These are phyloP conservation scores for Sarocladium oryzae DNA, from an alignment of 2,329 filamentous ascomycete species.

Conservation along the genomic window DNA sequence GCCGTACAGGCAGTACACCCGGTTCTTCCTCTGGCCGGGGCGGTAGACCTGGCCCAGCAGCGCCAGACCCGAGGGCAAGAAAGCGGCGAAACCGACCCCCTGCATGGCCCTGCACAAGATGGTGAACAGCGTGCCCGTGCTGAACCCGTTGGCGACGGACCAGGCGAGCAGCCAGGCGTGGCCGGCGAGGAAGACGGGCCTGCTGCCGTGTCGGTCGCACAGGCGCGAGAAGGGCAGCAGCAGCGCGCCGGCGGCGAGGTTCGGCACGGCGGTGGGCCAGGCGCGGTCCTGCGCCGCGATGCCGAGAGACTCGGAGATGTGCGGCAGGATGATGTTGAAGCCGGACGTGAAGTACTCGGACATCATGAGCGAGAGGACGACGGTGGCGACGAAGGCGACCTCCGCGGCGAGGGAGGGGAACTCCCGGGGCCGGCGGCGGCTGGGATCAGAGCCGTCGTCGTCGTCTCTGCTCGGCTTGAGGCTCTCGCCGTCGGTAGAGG, in stretches of 20 bases:
- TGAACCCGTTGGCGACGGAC: constrained; percentile 64
- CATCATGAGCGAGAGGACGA: constrained; percentile 57
- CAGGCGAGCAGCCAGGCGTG: constrained; percentile 60
- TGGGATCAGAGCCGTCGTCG: constrained; percentile 34
- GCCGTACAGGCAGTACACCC: constrained; percentile 56
- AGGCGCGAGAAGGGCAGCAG: constrained; percentile 58
- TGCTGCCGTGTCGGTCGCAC: constrained; percentile 57
- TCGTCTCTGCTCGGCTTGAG: constrained; percentile 22
- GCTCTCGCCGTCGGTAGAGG: neutral
- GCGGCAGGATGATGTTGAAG: constrained; percentile 64
- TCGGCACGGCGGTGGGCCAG: constrained; percentile 59
- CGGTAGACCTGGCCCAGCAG: constrained; percentile 62
- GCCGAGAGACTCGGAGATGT: constrained; percentile 50
- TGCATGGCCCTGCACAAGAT: constrained; percentile 68
- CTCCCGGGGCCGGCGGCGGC: constrained; percentile 38
- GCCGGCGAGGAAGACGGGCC: constrained; percentile 51
- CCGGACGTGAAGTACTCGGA: constrained; percentile 71
- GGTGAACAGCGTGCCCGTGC: constrained; percentile 60
- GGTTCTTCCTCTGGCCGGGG: constrained; percentile 64
- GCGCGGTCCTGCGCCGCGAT: constrained; percentile 56
- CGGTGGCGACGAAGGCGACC: constrained; percentile 53
- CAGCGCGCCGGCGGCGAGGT: constrained; percentile 47
- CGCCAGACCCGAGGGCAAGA: constrained; percentile 64
- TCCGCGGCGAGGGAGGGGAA: constrained; percentile 50
- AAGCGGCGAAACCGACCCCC: constrained; percentile 66